Percentiles rank a stretch among this genome's conserved stretches.
These are phyloP conservation scores for Tilletiopsis washingtonensis DNA, from an alignment of 1,284 basidiomycete species.

Conservation along the genomic window DNA sequence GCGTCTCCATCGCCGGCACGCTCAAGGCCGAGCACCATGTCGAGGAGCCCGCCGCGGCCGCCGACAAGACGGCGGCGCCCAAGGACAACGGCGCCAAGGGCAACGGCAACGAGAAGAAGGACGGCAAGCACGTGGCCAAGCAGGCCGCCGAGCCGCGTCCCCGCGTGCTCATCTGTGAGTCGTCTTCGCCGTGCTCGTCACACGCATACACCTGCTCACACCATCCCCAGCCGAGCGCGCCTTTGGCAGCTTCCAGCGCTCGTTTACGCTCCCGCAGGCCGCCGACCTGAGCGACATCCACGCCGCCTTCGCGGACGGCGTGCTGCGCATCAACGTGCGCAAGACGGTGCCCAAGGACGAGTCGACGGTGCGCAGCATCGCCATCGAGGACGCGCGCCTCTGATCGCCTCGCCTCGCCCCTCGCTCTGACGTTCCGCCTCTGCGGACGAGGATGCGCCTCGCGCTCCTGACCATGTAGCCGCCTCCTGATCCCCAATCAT, in stretches of 20 bases:
- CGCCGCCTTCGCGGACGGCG: slow-evolving; percentile 24
- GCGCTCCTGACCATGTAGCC: too few species aligned
- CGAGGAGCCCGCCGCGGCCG: slow-evolving; percentile 3
- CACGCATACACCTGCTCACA: slow-evolving; percentile 8
- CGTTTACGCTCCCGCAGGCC: slow-evolving; percentile 22
- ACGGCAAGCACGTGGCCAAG: slow-evolving; percentile 1
- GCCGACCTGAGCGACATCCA: slow-evolving; percentile 18
- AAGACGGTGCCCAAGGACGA: slow-evolving; percentile 12
- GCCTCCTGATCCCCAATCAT: too few species aligned
- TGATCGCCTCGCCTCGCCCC: too few species aligned
- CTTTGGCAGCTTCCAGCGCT: slow-evolving; percentile 27
- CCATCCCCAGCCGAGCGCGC: slow-evolving; percentile 26
- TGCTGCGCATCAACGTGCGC: slow-evolving; percentile 27
- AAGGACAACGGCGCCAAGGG: background rate
- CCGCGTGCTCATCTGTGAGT: too few species aligned
- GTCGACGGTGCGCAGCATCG: too few species aligned
- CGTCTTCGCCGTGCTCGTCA: background rate
- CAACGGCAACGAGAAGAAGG: background rate
- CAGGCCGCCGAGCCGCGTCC: slow-evolving; percentile 9
- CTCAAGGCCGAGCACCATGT: slow-evolving; percentile 18
- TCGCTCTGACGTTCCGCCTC: too few species aligned
- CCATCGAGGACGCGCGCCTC: too few species aligned
- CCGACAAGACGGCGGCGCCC: background rate
- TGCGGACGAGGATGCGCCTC: too few species aligned
- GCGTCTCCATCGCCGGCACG: slow-evolving; percentile 24